Percentiles rank a stretch among this genome's conserved stretches.
These are phyloP conservation scores for Novymonas esmeraldas DNA, from an alignment of 208 protist genomes.

Conservation along the genomic window DNA sequence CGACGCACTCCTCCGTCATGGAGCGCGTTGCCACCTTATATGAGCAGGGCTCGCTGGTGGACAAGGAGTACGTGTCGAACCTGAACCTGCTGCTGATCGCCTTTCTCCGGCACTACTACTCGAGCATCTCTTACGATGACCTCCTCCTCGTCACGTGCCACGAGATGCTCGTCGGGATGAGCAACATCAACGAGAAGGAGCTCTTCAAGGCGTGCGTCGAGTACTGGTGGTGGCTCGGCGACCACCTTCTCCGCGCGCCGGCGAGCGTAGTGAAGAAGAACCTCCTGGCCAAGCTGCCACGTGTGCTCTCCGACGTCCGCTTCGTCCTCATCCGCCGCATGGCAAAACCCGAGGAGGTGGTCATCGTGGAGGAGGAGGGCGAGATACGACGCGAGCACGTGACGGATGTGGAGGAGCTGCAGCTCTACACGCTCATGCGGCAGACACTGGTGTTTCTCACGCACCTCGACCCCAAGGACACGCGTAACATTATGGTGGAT, in stretches of 20 bases:
- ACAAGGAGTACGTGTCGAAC: constrained; percentile 91
- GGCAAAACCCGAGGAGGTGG: constrained; percentile 99
- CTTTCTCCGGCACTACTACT: constrained; percentile 93
- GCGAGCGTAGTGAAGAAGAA: constrained; percentile 56
- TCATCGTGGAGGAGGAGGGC: constrained; percentile 99
- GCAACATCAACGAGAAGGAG: constrained; percentile 96
- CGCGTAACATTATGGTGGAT: constrained; percentile 95
- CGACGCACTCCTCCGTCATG: constrained; percentile 64
- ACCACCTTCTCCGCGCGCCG: constrained; percentile 50
- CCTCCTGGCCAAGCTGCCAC: constrained; percentile 59
- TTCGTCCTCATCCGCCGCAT: constrained; percentile 97
- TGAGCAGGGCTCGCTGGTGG: constrained; percentile 50
- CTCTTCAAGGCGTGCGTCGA: constrained; percentile 99
- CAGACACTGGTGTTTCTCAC: constrained; percentile 98
- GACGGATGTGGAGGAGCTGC: constrained; percentile 97
- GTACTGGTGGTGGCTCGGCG: constrained; percentile 97
- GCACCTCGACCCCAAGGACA: constrained; percentile 95
- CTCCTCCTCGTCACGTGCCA: constrained; percentile 80
- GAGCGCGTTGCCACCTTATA: constrained; percentile 68
- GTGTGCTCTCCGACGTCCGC: constrained; percentile 92
- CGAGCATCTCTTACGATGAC: constrained; percentile 89
- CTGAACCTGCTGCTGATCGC: constrained; percentile 93
- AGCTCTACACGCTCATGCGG: constrained; percentile 98
- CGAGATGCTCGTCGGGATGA: constrained; percentile 95
- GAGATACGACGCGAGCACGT: constrained; percentile 97